Conservation (phyloP, 2,329 filamentous ascomycete species). For the Trichoderma brevicompactum region DNA sequence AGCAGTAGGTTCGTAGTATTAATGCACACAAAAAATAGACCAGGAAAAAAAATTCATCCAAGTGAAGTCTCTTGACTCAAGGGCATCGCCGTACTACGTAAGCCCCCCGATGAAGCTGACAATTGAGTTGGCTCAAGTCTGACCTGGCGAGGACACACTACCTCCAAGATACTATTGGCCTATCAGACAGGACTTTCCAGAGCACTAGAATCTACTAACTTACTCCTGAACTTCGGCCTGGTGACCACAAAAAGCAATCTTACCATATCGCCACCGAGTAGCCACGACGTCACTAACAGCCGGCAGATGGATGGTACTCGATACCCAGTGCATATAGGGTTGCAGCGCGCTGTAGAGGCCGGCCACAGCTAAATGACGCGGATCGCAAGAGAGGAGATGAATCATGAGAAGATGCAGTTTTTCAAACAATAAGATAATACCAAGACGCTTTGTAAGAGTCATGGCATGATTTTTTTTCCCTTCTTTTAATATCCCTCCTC, state of each 20-base stretch:
- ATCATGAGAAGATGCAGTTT: not conserved
- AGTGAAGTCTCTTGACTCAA: not conserved
- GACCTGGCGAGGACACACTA: not conserved
- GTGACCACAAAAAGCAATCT: not conserved
- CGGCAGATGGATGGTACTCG: slow-evolving; percentile 19
- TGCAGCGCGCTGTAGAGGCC: no score
- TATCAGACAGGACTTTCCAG: not conserved
- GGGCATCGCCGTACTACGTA: no score
- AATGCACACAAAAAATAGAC: slow-evolving; percentile 1
- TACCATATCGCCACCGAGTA: slow-evolving; percentile 24
- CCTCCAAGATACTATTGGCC: not conserved
- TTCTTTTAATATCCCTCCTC: not conserved
- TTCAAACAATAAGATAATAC: not conserved
- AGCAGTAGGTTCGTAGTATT: not conserved
- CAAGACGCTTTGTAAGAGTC: slow-evolving; percentile 3
- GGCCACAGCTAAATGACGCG: not conserved
- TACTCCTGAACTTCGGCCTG: slow-evolving; percentile 4
- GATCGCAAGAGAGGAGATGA: not conserved
- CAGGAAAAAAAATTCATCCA: not conserved
- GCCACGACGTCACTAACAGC: slow-evolving; percentile 24
- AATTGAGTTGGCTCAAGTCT: not conserved
- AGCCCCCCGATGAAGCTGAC: not conserved
- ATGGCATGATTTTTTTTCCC: slow-evolving; percentile 12
- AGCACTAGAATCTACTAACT: no score
- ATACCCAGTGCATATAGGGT: no score